These are phyloP conservation scores for Azolla pinnata DNA, from an alignment of 75 land plant genomes.

Conservation along the genomic window DNA sequence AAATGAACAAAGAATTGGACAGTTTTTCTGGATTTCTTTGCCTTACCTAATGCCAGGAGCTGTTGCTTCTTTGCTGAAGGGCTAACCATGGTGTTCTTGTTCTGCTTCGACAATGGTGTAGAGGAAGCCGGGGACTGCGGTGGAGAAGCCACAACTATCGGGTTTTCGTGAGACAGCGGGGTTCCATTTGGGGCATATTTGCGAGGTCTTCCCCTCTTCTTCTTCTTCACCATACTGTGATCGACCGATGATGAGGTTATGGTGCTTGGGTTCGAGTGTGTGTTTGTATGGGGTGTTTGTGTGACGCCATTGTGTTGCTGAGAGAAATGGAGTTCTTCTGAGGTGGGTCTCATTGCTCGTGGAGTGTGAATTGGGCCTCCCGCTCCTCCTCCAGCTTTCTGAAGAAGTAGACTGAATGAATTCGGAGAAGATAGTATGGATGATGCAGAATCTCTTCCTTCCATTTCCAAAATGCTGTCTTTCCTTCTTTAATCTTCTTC, in stretches of 20 bases:
- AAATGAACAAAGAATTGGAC: no score
- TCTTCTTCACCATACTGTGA: slow-evolving; percentile 11
- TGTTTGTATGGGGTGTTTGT: slow-evolving; percentile 15
- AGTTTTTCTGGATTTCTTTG: not conserved
- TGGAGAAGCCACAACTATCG: no score
- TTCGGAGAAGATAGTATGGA: slow-evolving; percentile 22
- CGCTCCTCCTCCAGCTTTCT: slow-evolving; percentile 22
- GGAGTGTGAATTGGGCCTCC: slow-evolving; percentile 9
- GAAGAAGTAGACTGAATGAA: slow-evolving; percentile 7
- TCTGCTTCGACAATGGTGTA: no score
- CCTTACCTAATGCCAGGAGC: slow-evolving; percentile 55
- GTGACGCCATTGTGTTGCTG: slow-evolving; percentile 15
- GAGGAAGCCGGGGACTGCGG: no score
- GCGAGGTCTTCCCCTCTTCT: slow-evolving; percentile 34
- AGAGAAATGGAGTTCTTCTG: slow-evolving; percentile 14
- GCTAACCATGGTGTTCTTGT: slow-evolving; percentile 11
- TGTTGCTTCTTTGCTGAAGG: slow-evolving; percentile 69
- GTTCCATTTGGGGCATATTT: slow-evolving; percentile 34
- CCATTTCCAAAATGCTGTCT: no score
- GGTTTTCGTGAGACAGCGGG: slow-evolving; percentile 29
- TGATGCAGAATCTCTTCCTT: slow-evolving; percentile 50
- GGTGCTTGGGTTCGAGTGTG: slow-evolving; percentile 15
- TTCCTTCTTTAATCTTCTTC: no score
- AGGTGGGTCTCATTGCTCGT: slow-evolving; percentile 17
- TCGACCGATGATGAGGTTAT: slow-evolving; percentile 19